Base-by-base conservation (phyloP, 208 protist species). In the Leishmania guyanensis region DNA sequence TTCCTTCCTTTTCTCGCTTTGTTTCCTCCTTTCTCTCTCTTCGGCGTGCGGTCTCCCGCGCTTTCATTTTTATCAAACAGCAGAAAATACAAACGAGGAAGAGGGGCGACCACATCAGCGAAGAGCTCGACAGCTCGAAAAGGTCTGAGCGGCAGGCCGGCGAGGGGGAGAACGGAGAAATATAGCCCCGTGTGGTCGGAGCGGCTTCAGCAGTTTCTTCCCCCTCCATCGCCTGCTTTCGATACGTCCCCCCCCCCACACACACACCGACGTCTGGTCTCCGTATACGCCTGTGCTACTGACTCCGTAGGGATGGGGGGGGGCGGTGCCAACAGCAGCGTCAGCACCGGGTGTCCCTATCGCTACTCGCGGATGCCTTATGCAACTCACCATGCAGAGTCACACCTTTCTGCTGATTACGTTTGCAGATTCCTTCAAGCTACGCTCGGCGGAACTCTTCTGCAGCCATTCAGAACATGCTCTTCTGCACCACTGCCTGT, bases 1-100 rank as follows among this genome's bases (percentile, higher is more conserved):
- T 78, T 68, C n/a, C 17, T 62, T 80, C 62, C 64, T 78, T 48
- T 72, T 78, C 78, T 85, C 29, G 10, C 62, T 75, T 56, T 76
- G 1, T 58, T 43, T 65, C 6, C 6, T 65, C 14, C 5, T 60
- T 75, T 60, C 54, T 62, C 65, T 53, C 70, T 54, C 20, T 39
- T 17, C 20, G 0, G 43, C 4, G 68, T 14, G 68, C 26, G 65
- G 20, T 70, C 29, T 70, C 65, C 2, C 65, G 29, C 36, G n/a
- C 36, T 70, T 14, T 79, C 75, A 80, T 81, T 80, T 76, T n/a
- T 64, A 60, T 53, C 17, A 72, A 39, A 12, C 50, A 72, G 8
- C 39, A 72, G 17, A 39, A 72, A 72, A 53, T 12, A 2, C 20
- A 26, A 71, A 3, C 1, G 16, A 53, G 5, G 46, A 50, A 50